A percentile compares a stretch with the other conserved stretches of the same genome.
Conservation (phyloP, 164 flowering plant genomes). For the Magnolia sinica region DNA sequence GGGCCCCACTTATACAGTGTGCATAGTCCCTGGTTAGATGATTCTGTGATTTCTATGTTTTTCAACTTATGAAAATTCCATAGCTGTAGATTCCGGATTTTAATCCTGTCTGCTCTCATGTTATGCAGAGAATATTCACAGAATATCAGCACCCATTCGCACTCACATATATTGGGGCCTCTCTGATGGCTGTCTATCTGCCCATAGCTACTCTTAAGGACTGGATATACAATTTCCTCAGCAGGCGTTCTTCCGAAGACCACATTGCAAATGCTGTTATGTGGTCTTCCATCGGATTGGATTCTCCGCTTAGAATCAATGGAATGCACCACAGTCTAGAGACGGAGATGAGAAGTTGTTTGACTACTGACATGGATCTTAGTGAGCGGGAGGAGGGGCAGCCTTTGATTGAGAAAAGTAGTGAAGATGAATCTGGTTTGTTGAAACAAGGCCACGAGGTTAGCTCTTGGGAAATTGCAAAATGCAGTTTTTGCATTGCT, state of each 20-base stretch:
- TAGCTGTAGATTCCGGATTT: not conserved
- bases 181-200: conserved; percentile 58
- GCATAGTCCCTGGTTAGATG: not conserved
- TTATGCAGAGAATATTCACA: conserved; percentile 49
- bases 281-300: conserved; percentile 27
- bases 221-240: conserved; percentile 27
- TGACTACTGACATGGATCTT: conserved; percentile 29
- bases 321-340: conserved; percentile 25
- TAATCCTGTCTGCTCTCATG: conserved; percentile 10
- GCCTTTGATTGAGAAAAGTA: conserved; percentile 28
- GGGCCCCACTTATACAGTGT: too few species aligned
- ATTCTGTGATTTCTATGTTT: not conserved
- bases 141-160: conserved; percentile 64
- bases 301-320: conserved; percentile 38
- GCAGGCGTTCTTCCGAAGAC: conserved; percentile 5
- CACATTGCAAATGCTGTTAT: conserved; percentile 3
- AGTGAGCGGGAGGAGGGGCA: conserved; percentile 39
- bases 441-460: conserved; percentile 15
- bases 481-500: conserved; percentile 45
- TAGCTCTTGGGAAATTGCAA: conserved; percentile 44
- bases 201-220: conserved; percentile 51
- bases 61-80: not conserved
- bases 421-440: conserved; percentile 21
- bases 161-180: conserved; percentile 55
- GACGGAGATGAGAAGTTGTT: conserved; percentile 23